Conservation (phyloP, 163 green algal species). For the Scenedesmus sp. region DNA sequence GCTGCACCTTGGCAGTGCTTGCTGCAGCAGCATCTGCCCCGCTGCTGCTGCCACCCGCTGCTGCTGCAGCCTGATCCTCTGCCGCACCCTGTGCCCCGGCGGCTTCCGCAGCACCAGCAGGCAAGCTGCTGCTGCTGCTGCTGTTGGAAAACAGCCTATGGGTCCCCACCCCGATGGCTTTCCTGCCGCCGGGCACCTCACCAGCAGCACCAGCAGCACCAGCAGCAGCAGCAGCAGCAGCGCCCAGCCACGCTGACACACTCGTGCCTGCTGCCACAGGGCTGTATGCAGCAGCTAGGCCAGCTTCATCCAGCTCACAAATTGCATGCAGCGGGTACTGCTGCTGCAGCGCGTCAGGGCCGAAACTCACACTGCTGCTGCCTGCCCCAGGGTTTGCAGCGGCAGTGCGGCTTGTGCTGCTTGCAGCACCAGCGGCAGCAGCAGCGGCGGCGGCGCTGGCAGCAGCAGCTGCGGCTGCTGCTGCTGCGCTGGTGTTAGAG, state of each 20-base stretch:
- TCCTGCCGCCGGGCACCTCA: background rate
- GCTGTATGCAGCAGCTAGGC: background rate
- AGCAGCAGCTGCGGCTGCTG: background rate
- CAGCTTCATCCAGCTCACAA: slow-evolving; percentile 17
- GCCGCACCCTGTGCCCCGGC: background rate
- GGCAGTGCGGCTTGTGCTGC: slow-evolving; percentile 24
- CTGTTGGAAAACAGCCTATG: slow-evolving; percentile 26
- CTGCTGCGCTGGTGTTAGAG: slow-evolving; percentile 5
- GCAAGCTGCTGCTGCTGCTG: background rate
- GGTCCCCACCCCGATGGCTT: background rate
- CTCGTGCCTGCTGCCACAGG: background rate
- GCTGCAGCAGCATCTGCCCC: background rate
- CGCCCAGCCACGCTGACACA: background rate
- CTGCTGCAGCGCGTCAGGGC: slow-evolving; percentile 44
- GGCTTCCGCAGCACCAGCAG: background rate
- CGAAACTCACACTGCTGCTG: background rate
- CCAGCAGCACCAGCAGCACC: background rate
- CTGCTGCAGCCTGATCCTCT: background rate
- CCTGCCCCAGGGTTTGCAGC: background rate
- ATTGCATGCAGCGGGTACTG: slow-evolving; percentile 47
- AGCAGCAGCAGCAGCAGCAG: slow-evolving; percentile 23
- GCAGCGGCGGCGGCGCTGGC: background rate
- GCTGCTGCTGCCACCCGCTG: background rate
- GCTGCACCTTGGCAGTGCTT: background rate
- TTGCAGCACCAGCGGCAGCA: background rate